These are phyloP conservation scores for Thraustotheca clavata DNA, from an alignment of 352 stramenopile genomes.

Conservation along the genomic window DNA sequence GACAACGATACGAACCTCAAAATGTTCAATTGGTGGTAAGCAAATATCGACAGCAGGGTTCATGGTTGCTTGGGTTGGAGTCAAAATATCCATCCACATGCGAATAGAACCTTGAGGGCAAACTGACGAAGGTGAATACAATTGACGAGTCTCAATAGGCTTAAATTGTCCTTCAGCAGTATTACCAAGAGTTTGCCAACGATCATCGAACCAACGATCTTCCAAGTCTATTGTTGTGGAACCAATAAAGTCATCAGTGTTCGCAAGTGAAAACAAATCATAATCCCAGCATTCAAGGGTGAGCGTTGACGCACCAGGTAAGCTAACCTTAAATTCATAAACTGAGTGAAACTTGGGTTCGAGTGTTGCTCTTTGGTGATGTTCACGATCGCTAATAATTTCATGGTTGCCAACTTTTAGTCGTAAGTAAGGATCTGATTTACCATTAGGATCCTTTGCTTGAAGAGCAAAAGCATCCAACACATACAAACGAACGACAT, in stretches of 20 bases:
- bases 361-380: conserved; percentile 63
- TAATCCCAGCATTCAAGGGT: conserved; percentile 63
- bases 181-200: conserved; percentile 69
- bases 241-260: conserved; percentile 85
- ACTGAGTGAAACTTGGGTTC: conserved; percentile 86
- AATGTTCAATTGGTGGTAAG: conserved; percentile 56
- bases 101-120: conserved; percentile 59
- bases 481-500: conserved; percentile 82
- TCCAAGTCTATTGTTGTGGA: conserved; percentile 90
- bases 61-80: conserved; percentile 48
- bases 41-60: conserved; percentile 73
- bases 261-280: conserved; percentile 54
- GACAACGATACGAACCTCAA: conserved; percentile 88
- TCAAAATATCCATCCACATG: conserved; percentile 88
- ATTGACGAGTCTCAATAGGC: conserved; percentile 39
- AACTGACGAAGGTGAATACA: conserved; percentile 63
- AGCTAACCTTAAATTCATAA: conserved; percentile 84
- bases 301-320: conserved; percentile 69
- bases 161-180: conserved; percentile 27
- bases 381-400: conserved; percentile 76
- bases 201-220: conserved; percentile 86
- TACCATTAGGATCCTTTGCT: conserved; percentile 75
- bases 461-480: conserved; percentile 72
- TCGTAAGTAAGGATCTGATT: conserved; percentile 77
- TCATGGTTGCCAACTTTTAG: conserved; percentile 70